Evolutionary conservation across 1,139 yeast genomes (phyloP).

Genomic region (Kodamaea sp.): DNA sequence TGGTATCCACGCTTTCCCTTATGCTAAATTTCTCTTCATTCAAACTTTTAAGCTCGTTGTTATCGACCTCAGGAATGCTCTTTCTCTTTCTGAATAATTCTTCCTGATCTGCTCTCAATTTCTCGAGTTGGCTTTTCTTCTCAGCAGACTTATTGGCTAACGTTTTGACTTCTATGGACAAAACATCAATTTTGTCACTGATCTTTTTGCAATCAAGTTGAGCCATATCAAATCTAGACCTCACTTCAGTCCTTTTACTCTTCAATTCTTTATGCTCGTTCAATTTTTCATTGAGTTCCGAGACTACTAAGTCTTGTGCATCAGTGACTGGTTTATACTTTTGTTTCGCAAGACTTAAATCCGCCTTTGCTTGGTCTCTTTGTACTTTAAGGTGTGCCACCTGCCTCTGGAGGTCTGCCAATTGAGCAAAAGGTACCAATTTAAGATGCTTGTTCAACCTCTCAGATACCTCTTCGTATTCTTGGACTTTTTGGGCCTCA

Average conservation of each 20-base stretch:
- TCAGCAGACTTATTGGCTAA: constrained; percentile 23
- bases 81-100: constrained; percentile 16
- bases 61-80: constrained; percentile 18
- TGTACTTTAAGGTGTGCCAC: constrained; percentile 41
- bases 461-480: constrained; percentile 39
- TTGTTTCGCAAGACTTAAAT: constrained; percentile 28
- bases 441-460: constrained; percentile 51
- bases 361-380: constrained; percentile 41
- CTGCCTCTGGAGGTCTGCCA: constrained; percentile 53
- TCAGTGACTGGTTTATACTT: constrained; percentile 19
- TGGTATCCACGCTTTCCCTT: constrained; percentile 12
- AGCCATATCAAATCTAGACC: constrained; percentile 9
- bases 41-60: constrained; percentile 17
- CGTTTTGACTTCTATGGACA: constrained; percentile 18
- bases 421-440: constrained; percentile 62
- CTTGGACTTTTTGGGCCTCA: constrained; percentile 41
- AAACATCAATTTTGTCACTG: constrained; percentile 21
- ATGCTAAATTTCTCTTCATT: constrained; percentile 15
- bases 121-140: constrained; percentile 26
- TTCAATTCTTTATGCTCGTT: constrained; percentile 4
- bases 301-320: constrained; percentile 10
- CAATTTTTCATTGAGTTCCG: constrained; percentile 9
- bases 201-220: constrained; percentile 17
- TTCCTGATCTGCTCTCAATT: constrained; percentile 17
- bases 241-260: constrained; percentile 8